Base-by-base conservation (phyloP, 2,329 filamentous ascomycete species). In the Aspergillus jensenii region DNA sequence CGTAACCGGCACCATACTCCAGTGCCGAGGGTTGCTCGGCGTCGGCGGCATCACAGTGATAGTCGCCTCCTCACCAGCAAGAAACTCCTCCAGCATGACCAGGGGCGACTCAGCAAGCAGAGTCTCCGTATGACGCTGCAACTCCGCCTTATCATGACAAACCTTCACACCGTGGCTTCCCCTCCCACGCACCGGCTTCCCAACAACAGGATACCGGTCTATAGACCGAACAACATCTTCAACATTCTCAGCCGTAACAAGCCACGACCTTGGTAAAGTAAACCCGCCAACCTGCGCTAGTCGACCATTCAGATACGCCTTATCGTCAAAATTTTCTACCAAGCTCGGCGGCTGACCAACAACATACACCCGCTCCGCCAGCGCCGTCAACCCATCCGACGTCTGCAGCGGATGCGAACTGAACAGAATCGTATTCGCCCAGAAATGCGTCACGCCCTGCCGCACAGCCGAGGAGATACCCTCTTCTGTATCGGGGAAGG, bases 391-490 rank as follows among this genome's bases (percentile, higher is more conserved):
- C 2, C 54, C 59, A 1, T 62, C 17, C 0, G 79, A 81, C 0
- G 59, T 71, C 56, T 84, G 80, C 0, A 83, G 68, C 2, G 81
- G 79, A 64, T 83, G 80, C 0, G 73, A 71, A 0, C 74, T 71
- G 61, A 82, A 83, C 1, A 82, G 65, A 41, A 82, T 77, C 0
- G 80, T 83, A 60, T 83, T 83, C 1, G 79, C 78, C 79, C 80
- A 82, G 3, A 82, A 65, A 60, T 79, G 75, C 1, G 76, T 82
- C 0, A 77, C 76, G 0, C 78, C 78, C 39, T 66, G 65, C 3
- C 72, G 52, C 1, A 81, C 51, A 0, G 79, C 79, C 4, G 66
- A 57, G 0, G 75, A 45, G n/a, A 80, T 77, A 1, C 78, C 77
- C 3, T 68, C 68, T 56, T 79, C 75, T 7, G 74, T 77, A 58